Base-by-base conservation (phyloP, 2,329 filamentous ascomycete species). In the Aspergillus ruber region DNA sequence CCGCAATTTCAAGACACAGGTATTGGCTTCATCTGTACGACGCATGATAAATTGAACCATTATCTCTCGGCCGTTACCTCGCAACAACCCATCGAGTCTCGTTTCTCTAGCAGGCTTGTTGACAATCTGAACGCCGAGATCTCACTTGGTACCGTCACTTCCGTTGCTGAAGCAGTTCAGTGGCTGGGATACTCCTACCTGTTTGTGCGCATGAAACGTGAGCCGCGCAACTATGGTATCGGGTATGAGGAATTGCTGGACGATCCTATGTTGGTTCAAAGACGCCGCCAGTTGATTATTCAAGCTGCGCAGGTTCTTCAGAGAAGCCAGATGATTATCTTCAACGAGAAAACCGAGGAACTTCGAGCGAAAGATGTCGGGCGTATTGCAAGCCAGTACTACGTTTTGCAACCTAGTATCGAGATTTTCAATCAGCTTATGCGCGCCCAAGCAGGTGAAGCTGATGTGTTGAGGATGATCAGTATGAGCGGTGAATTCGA, bases 111-210 rank as follows among this genome's bases (percentile, higher is more conserved):
- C 27, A 94, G 94, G 67, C 75, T 98, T 9, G 90, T 98, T 2
- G 93, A 98, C 66, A 98, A 98, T 56, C 72, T 98, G 50, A 98
- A 98, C 56, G 93, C 93, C 0, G 93, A 98, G 65, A 90, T 98
- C 53, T 82, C 90, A 0, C 71, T 98, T 7, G 93, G 93, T 1
- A 98, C 94, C 0, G 94, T 98, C 15, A 97, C 91, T 0, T 95
- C 91, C 1, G 86, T 98, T 2, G 77, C 85, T 2, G 94, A 98
- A 71, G 93, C 88, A 0, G 90, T 96, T 1, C 88, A 94, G 55
- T 98, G 93, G 93, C 85, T 98, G 27, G 91, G 94, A 12, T 98
- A 98, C 66, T 96, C 91, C 0, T 98, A 97, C 62, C 77, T 98
- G 0, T 98, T 95, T 65, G 91, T 98, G 35, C 86, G 93, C 35